Evolutionary conservation across 768 basidiomycete species (phyloP).

Genomic region (Cyclocybe cylindracea): DNA sequence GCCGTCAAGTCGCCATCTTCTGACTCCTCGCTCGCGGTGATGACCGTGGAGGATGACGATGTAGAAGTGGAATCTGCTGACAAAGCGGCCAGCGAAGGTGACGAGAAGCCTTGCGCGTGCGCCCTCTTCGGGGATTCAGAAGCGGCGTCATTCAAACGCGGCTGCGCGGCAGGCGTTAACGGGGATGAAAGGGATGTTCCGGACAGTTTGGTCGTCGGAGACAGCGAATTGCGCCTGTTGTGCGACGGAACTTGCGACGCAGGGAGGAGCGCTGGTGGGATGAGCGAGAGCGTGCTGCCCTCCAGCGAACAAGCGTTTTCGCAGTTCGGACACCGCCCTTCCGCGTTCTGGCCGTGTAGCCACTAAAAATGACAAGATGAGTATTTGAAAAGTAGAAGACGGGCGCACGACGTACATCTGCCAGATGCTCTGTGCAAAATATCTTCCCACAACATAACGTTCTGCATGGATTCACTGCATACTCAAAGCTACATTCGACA

Average conservation of each 20-base stretch:
- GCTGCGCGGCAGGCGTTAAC: slow-evolving; percentile 9
- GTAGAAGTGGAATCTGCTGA: slow-evolving; percentile 1
- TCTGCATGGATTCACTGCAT: slow-evolving; percentile 28
- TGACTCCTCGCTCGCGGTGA: background rate
- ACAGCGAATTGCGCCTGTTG: slow-evolving; percentile 1
- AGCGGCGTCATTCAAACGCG: slow-evolving; percentile 9
- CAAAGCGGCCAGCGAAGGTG: background rate
- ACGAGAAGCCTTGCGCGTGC: background rate
- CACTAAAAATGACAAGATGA: slow-evolving; percentile 20
- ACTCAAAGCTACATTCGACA: slow-evolving; percentile 26
- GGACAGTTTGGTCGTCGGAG: slow-evolving; percentile 5
- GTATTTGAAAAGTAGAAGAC: background rate
- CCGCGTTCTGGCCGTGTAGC: slow-evolving; percentile 31
- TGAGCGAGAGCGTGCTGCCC: slow-evolving; percentile 25
- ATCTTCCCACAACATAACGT: slow-evolving; percentile 34
- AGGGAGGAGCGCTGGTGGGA: slow-evolving; percentile 16
- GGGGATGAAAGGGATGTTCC: slow-evolving; percentile 11
- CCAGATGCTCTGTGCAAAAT: slow-evolving; percentile 32
- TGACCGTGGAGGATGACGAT: slow-evolving; percentile 1
- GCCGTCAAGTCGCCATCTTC: background rate
- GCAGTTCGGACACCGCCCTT: slow-evolving; percentile 33
- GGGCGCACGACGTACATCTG: slow-evolving; percentile 23
- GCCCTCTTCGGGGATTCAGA: background rate
- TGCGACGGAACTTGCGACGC: slow-evolving; percentile 7
- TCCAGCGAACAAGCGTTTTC: slow-evolving; percentile 28